phyloP scores from a whole-genome alignment of 169 alveolate genomes.

The Eimeria praecox region DNA sequence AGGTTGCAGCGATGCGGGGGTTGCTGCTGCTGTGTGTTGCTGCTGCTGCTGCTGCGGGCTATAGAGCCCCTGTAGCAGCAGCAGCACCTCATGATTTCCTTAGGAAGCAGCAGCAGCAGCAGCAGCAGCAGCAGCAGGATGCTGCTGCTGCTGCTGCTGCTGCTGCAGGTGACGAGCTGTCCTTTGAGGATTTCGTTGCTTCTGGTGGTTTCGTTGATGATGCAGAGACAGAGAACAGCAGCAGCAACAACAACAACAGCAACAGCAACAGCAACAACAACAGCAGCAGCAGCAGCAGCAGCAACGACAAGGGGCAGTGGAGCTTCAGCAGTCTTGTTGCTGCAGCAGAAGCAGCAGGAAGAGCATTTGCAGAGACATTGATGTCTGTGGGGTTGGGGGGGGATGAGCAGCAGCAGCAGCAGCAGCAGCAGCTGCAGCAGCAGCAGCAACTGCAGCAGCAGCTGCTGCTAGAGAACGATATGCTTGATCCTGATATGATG shows the following conservation, averaged over 20 bases:
- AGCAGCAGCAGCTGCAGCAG: background rate
- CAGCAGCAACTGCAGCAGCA: background rate
- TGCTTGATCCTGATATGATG: too few relatives aligned
- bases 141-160: slow-evolving; percentile 4
- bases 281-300: slow-evolving; percentile 5
- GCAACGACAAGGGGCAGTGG: background rate
- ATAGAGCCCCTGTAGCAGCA: background rate
- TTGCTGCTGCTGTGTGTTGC: background rate
- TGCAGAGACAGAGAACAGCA: background rate
- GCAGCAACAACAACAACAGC: background rate
- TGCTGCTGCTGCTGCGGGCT: slow-evolving; percentile 16
- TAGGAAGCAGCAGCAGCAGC: background rate
- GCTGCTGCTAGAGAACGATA: too few relatives aligned
- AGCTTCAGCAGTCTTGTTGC: background rate
- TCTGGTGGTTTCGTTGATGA: background rate
- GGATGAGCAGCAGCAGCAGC: background rate
- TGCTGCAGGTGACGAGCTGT: background rate
- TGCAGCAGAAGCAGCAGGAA: slow-evolving; percentile 4
- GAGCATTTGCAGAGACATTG: background rate
- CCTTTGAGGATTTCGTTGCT: slow-evolving; percentile 1
- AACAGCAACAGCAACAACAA: background rate
- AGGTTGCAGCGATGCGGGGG: background rate
- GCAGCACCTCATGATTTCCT: background rate
- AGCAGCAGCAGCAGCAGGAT: background rate
- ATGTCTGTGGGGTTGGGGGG: background rate